Conservation (phyloP, 345 rosid genomes). For the Nephelium lappaceum region DNA sequence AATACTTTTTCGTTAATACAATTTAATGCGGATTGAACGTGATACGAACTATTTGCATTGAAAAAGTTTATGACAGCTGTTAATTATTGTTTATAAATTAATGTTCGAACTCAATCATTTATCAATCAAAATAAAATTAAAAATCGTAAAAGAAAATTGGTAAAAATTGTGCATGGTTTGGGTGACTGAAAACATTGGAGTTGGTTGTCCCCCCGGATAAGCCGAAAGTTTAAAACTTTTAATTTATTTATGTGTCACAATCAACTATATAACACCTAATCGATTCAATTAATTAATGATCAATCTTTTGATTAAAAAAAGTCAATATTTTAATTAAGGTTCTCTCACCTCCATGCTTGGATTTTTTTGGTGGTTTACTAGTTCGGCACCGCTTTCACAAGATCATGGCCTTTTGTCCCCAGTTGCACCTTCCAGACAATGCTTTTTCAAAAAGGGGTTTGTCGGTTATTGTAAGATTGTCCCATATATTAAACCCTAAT, state of each 20-base stretch:
- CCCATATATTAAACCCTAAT: not conserved
- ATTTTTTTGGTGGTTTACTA: conserved; percentile 1
- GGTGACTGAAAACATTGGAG: not conserved
- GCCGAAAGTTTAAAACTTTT: conserved; percentile 13
- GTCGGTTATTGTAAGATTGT: not conserved
- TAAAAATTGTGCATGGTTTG: not conserved
- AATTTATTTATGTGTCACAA: conserved; percentile 8
- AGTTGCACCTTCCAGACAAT: not conserved
- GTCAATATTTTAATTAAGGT: conserved; percentile 5
- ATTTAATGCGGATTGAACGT: not conserved
- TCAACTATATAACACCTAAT: not conserved
- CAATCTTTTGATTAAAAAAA: not conserved
- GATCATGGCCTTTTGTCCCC: conserved; percentile 26
- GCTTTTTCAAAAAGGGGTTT: not conserved
- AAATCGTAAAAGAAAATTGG: not conserved
- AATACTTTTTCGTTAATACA: not conserved
- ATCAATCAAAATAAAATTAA: not conserved
- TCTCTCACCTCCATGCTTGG: conserved; percentile 11
- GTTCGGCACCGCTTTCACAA: not conserved
- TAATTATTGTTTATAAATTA: not conserved
- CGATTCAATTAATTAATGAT: conserved; percentile 4
- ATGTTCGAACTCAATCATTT: conserved; percentile 7
- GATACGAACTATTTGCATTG: too few species aligned
- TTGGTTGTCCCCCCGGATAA: not conserved
- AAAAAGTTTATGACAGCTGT: too few species aligned